These are phyloP conservation scores for Apiotrichum gracile DNA, from an alignment of 1,284 basidiomycete species.

Conservation along the genomic window DNA sequence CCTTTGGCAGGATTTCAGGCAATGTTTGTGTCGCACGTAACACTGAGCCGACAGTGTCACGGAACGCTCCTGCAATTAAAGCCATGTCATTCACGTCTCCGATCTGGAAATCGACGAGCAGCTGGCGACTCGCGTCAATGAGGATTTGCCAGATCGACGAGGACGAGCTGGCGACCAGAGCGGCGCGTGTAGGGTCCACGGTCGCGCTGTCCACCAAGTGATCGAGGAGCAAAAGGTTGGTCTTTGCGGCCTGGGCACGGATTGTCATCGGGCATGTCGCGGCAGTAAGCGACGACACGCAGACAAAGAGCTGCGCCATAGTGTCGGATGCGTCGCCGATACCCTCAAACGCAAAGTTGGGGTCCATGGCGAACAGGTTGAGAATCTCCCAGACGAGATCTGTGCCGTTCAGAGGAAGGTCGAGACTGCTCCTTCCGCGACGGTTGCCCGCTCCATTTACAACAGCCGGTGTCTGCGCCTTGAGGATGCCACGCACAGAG, in stretches of 20 bases:
- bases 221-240: conserved; percentile 23
- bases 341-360: conserved; percentile 24
- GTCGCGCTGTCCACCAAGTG: conserved; percentile 6
- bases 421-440: conserved; percentile 11
- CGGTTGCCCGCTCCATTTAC: conserved; percentile 7
- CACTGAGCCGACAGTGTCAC: conserved; percentile 20
- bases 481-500: conserved; percentile 26
- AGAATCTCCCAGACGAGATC: conserved; percentile 32
- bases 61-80: conserved; percentile 24
- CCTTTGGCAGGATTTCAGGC: conserved; percentile 21
- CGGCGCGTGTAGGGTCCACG: conserved; percentile 5
- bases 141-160: conserved; percentile 30
- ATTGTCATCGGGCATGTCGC: conserved; percentile 23
- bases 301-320: conserved; percentile 18
- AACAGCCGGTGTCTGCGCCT: conserved; percentile 12
- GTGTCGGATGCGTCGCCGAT: conserved; percentile 18
- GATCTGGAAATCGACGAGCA: conserved; percentile 33
- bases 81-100: conserved; percentile 30
- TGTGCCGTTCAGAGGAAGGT: conserved; percentile 15
- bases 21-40: conserved; percentile 6
- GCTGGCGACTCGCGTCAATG: conserved; percentile 32
- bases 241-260: conserved; percentile 23
- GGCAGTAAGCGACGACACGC: conserved; percentile 25
- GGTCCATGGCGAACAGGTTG: conserved; percentile 25
- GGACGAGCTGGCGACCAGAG: conserved; percentile 7